These are phyloP conservation scores for Suillus weaverae DNA, from an alignment of 768 basidiomycete genomes.

Conservation along the genomic window DNA sequence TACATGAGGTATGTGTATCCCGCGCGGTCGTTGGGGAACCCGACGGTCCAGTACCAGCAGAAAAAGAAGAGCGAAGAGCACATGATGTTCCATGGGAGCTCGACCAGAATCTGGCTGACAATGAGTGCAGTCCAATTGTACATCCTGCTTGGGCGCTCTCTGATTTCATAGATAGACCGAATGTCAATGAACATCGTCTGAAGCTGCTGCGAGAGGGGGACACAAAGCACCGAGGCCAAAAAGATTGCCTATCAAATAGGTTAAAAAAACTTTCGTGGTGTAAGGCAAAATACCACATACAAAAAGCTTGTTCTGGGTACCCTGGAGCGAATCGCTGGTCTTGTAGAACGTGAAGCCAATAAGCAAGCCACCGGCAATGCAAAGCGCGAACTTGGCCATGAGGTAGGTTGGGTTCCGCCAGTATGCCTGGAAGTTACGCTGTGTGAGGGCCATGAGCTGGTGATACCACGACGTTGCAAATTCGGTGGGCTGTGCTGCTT, in stretches of 20 bases:
- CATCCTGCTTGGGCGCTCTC: slow-evolving; percentile 64
- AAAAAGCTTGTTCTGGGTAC: slow-evolving; percentile 67
- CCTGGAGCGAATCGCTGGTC: slow-evolving; percentile 51
- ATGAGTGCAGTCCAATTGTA: slow-evolving; percentile 65
- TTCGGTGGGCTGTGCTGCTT: slow-evolving; percentile 39
- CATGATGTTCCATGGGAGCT: slow-evolving; percentile 62
- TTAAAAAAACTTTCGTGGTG: slow-evolving; percentile 3
- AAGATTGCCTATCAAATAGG: slow-evolving; percentile 46
- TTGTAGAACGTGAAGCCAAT: slow-evolving; percentile 66
- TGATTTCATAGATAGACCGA: slow-evolving; percentile 61
- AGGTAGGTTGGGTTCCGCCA: slow-evolving; percentile 63
- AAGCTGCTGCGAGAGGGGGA: slow-evolving; percentile 61
- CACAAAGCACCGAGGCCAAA: slow-evolving; percentile 51
- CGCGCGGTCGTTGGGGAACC: slow-evolving; percentile 51
- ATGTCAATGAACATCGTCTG: slow-evolving; percentile 59
- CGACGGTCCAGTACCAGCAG: slow-evolving; percentile 73
- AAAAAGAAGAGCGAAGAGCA: slow-evolving; percentile 60
- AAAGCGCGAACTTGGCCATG: slow-evolving; percentile 57
- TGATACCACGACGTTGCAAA: slow-evolving; percentile 56
- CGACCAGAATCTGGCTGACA: slow-evolving; percentile 54
- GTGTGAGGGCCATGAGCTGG: slow-evolving; percentile 45
- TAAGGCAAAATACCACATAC: slow-evolving; percentile 32
- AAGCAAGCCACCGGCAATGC: slow-evolving; percentile 54
- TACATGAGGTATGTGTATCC: slow-evolving; percentile 62
- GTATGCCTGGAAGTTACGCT: slow-evolving; percentile 45